Conservation (phyloP, 768 basidiomycete species). For the Lactarius tabidus region DNA sequence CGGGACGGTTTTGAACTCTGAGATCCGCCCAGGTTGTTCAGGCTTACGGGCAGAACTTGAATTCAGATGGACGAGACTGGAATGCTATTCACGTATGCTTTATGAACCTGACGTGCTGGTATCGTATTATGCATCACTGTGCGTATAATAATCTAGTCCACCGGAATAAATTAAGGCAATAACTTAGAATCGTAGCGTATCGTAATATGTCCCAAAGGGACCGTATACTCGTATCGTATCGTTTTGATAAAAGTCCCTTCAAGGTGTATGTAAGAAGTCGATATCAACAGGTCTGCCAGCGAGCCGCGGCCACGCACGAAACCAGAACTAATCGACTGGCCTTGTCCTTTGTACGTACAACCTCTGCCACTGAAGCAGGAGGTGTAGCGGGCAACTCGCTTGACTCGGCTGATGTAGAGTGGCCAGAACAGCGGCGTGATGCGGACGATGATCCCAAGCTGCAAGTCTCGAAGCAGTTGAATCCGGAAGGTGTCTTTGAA, state of each 20-base stretch:
- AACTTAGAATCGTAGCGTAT: not conserved
- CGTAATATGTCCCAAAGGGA: not conserved
- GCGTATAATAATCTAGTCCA: not conserved
- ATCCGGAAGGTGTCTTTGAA: not conserved
- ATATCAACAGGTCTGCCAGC: not conserved
- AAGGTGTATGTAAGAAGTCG: not conserved
- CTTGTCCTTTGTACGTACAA: not conserved
- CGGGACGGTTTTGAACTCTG: too few relatives aligned
- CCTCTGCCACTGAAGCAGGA: not conserved
- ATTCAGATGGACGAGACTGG: not conserved
- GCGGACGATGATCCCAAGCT: not conserved
- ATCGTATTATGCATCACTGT: not conserved
- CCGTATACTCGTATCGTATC: not conserved
- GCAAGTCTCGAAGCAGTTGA: not conserved
- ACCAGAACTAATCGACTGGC: not conserved
- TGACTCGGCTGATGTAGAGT: not conserved
- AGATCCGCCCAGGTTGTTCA: too few relatives aligned
- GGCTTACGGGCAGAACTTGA: not conserved
- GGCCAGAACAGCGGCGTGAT: not conserved
- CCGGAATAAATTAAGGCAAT: not conserved
- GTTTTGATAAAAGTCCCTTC: not conserved
- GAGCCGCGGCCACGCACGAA: not conserved
- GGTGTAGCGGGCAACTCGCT: not conserved
- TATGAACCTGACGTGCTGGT: not conserved
- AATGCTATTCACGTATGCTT: too few relatives aligned